Base-by-base conservation (phyloP, 345 rosid species). In the Gossypium australe region DNA sequence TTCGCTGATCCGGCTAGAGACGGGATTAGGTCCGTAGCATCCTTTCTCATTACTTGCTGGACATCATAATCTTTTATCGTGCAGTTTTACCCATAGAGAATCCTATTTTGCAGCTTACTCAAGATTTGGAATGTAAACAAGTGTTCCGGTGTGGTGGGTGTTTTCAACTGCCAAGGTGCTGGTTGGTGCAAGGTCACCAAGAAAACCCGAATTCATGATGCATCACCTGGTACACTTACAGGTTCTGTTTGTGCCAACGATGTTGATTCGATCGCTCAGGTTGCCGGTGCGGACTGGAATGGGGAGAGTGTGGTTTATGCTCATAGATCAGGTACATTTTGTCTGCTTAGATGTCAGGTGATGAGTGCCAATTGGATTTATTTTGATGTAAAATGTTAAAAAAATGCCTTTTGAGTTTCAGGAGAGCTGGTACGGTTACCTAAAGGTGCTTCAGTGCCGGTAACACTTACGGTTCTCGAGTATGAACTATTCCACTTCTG, bases 121-220 rank as follows among this genome's bases (percentile, higher is more conserved):
- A 95, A 95, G 85, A 76, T 95, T 43, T 95, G 99, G 99, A 95
- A 95, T 75, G 73, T 89, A 88, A 95, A 95, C 75, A 90, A 89
- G 76, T 87, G 84, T 69, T 78, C 90, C 20, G 98, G 99, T 20
- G 88, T 95, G 43, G 96, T 93, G 2, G 98, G 99, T 64, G 92
- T 90, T 7, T 95, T 91, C 85, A 93, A 95, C 85, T 95, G 99
- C 81, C 99, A 95, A 85, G 99, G 99, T 63, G 97, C 99, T 76
- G 98, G 97, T 74, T 95, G 99, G 99, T 90, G 98, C 89, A 91
- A 85, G 85, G 68, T 85, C 5, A 74, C 76, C 4, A 95, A 93
- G 92, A 93, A 86, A 82, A 91, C 93, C 58, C 86, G 86, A 56
- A 89, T 95, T 76, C 99, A 95, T 78, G 91, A 95, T 75, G 74